phyloP scores from a whole-genome alignment of 2,329 filamentous ascomycete genomes.

The Incumbomyces lentus region DNA sequence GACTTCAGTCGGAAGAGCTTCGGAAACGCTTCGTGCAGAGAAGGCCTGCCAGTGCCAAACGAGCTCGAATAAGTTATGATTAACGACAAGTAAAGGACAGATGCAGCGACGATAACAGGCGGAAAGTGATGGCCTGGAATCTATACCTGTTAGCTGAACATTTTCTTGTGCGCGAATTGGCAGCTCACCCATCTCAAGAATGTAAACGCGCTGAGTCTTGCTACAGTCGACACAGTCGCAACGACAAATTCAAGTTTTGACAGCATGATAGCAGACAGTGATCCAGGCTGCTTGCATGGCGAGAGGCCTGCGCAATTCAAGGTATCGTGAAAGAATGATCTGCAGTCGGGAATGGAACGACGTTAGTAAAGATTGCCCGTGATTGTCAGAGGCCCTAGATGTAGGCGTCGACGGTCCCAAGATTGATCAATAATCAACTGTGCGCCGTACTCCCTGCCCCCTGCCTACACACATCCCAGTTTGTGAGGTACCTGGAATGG shows the following conservation, averaged over 20 bases:
- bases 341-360: too few relatives aligned
- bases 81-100: conserved; percentile 37
- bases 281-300: too few relatives aligned
- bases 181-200: conserved; percentile 37
- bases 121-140: conserved; percentile 30
- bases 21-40: conserved; percentile 14
- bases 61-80: conserved; percentile 18
- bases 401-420: too few relatives aligned
- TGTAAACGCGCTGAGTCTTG: conserved; percentile 29
- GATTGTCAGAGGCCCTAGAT: too few relatives aligned
- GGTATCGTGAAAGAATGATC: too few relatives aligned
- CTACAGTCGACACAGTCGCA: conserved; percentile 28
- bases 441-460: too few relatives aligned
- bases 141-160: conserved; percentile 19
- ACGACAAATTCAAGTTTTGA: conserved; percentile 21
- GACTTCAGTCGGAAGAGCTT: conserved; percentile 8
- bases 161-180: neutral
- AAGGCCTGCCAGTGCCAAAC: conserved; percentile 11
- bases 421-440: too few relatives aligned
- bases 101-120: conserved; percentile 30
- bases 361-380: too few relatives aligned
- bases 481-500: too few relatives aligned
- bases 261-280: neutral
- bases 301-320: too few relatives aligned
- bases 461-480: too few relatives aligned